Conservation (phyloP, 345 rosid genomes). For the Arabis hirsuta region DNA sequence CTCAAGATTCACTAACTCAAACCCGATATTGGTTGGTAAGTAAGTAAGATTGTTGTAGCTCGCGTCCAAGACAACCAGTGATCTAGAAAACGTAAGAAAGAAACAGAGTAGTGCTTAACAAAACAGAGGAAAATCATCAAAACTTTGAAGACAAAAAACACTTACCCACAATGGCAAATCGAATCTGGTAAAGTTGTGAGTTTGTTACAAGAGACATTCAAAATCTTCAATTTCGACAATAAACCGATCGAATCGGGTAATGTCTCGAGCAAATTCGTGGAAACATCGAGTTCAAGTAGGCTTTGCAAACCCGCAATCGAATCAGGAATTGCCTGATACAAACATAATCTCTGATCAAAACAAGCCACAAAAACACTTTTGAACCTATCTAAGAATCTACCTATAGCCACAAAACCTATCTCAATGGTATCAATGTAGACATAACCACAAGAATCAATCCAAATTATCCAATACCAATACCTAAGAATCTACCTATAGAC, state of each 20-base stretch:
- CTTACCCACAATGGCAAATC: slow-evolving; percentile 78
- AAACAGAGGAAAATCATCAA: slow-evolving; percentile 4
- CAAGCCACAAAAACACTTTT: slow-evolving; percentile 2
- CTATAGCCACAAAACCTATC: background rate
- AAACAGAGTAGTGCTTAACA: slow-evolving; percentile 13
- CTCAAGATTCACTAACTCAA: slow-evolving; percentile 62
- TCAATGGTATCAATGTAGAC: background rate
- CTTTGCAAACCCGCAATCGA: slow-evolving; percentile 79
- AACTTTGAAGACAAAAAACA: slow-evolving; percentile 11
- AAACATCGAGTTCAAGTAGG: slow-evolving; percentile 75
- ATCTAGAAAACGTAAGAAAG: slow-evolving; percentile 45
- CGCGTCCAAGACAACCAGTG: slow-evolving; percentile 74
- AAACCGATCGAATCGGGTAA: slow-evolving; percentile 90
- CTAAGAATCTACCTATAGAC: background rate
- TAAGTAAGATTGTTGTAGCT: slow-evolving; percentile 76
- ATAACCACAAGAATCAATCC: background rate
- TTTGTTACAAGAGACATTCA: slow-evolving; percentile 79
- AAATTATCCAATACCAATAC: background rate
- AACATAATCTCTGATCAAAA: slow-evolving; percentile 28
- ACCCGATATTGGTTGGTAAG: slow-evolving; percentile 88
- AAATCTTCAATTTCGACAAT: slow-evolving; percentile 63
- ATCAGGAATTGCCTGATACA: slow-evolving; percentile 76
- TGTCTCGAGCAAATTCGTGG: slow-evolving; percentile 72
- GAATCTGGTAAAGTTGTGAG: slow-evolving; percentile 72
- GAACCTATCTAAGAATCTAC: background rate